phyloP scores from a whole-genome alignment of 2,329 filamentous ascomycete genomes.

The Xylariomycetidae sp. region DNA sequence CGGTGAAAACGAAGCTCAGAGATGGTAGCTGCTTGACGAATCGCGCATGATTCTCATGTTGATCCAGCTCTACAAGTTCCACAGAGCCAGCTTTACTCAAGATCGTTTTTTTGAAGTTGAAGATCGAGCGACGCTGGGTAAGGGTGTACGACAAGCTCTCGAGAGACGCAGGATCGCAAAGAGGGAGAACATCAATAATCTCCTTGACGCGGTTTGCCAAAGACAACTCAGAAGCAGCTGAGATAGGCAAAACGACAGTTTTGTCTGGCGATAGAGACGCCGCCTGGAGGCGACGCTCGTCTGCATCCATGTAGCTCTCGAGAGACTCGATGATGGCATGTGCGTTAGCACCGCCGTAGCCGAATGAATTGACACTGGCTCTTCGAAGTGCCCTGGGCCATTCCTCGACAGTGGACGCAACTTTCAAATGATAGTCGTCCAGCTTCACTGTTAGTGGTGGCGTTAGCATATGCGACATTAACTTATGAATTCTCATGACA shows the following conservation, averaged over 20 bases:
- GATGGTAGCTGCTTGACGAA: constrained; percentile 1
- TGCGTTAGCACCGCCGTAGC: constrained; percentile 28
- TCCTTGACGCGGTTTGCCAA: not conserved
- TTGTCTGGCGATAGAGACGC: not conserved
- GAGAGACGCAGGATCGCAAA: not conserved
- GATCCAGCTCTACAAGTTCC: not conserved
- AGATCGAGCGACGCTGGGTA: not conserved
- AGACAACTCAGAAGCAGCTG: not conserved
- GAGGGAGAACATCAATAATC: not conserved
- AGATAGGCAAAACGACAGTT: not conserved
- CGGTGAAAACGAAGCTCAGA: constrained; percentile 23
- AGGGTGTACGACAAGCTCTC: not conserved
- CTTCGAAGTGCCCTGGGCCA: not conserved
- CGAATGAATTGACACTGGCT: constrained; percentile 23
- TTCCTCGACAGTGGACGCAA: not conserved
- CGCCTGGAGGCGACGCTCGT: not conserved
- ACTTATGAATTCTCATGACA: constrained; percentile 1
- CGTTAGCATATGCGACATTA: not conserved
- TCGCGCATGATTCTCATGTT: not conserved
- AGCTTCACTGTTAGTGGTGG: not conserved
- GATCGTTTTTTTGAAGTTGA: no score
- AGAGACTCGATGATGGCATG: constrained; percentile 13
- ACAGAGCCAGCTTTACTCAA: not conserved
- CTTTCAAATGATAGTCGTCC: not conserved
- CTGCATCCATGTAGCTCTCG: not conserved